phyloP scores from a whole-genome alignment of 768 basidiomycete species.

The Leccinum uliginosum region DNA sequence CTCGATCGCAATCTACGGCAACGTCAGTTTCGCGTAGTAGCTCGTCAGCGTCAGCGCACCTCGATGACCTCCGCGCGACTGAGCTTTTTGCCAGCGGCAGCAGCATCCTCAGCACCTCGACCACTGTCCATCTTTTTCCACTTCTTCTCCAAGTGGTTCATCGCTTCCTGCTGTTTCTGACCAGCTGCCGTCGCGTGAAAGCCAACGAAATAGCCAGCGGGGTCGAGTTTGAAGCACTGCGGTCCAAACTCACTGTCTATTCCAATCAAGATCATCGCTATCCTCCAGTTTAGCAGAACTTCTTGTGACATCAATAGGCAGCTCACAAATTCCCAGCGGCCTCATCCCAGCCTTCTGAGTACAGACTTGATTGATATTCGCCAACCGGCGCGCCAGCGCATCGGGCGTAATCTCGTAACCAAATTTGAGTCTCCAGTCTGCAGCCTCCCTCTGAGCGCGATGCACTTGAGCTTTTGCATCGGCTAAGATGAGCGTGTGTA shows the following conservation, averaged over 20 bases:
- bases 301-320: background rate
- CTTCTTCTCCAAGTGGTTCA: constrained; percentile 97
- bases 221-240: constrained; percentile 98
- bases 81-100: constrained; percentile 68
- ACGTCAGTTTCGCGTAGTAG: background rate
- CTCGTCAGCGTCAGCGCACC: constrained; percentile 42
- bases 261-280: constrained; percentile 96
- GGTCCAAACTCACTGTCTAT: constrained; percentile 88
- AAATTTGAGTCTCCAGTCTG: constrained; percentile 91
- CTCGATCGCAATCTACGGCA: constrained; percentile 81
- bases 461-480: constrained; percentile 88
- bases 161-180: constrained; percentile 96
- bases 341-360: constrained; percentile 97
- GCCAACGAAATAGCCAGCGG: constrained; percentile 97
- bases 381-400: constrained; percentile 88
- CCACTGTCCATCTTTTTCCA: constrained; percentile 93
- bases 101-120: constrained; percentile 73
- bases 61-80: constrained; percentile 82
- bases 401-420: constrained; percentile 99
- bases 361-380: constrained; percentile 98
- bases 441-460: constrained; percentile 85
- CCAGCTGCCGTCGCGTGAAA: constrained; percentile 97
- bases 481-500: constrained; percentile 42
- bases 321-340: constrained; percentile 88
- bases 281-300: constrained; percentile 1